Evolutionary conservation across 148 eudicot genomes (phyloP).

Genomic region (Chenopodium album): DNA sequence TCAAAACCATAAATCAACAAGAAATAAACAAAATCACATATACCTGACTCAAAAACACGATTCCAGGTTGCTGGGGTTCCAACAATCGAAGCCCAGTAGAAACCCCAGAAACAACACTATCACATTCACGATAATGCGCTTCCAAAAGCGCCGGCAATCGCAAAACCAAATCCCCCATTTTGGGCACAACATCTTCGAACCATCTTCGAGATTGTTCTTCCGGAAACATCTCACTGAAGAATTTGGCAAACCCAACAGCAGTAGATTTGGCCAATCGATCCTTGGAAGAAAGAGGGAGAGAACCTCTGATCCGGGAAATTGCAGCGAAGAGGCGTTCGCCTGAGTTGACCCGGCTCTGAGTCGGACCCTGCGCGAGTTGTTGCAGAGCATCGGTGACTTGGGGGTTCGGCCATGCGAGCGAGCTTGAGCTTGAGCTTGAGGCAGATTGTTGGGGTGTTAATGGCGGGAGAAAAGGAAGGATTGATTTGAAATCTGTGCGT

Average conservation of each 20-base stretch:
- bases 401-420: not conserved
- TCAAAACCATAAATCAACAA: too few species aligned
- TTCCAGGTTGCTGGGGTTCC: constrained; percentile 2
- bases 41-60: not conserved
- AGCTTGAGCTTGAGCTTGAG: too few species aligned
- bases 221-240: not conserved
- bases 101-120: not conserved
- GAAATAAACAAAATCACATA: not conserved
- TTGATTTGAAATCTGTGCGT: not conserved
- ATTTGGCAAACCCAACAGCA: not conserved
- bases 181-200: not conserved
- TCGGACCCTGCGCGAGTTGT: not conserved
- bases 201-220: not conserved
- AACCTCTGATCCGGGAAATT: not conserved
- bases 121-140: not conserved
- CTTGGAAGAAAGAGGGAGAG: not conserved
- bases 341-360: not conserved
- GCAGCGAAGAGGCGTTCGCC: not conserved
- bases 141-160: not conserved
- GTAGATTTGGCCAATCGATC: not conserved
- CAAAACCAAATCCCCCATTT: not conserved
- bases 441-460: not conserved
- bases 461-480: constrained; percentile 10
- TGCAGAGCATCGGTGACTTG: not conserved
- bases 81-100: not conserved